Base-by-base conservation (phyloP, 2,329 filamentous ascomycete genomes). In the Hypoxylon sp. region DNA sequence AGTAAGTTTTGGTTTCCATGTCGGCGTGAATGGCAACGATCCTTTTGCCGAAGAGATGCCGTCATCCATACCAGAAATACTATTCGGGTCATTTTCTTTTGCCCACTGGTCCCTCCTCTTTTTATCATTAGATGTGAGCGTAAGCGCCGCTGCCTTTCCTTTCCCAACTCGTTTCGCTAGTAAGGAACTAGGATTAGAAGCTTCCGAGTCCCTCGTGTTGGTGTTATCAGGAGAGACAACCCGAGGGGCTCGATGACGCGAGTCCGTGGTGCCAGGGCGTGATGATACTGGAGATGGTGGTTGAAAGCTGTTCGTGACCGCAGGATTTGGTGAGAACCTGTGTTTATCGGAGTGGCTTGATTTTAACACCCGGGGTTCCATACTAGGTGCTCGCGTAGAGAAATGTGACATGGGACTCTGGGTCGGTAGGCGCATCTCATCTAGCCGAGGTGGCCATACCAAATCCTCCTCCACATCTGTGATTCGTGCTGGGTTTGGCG, bases 1-100 rank as follows among this genome's bases (percentile, higher is more conserved):
- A 34, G 87, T 90, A 61, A 90, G 63, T 59, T 78, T 80, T 2
- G 86, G 86, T 59, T 84, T 75, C 83, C 84, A 87, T 1, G 77
- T 77, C 0, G 83, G 83, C 26, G 78, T 80, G 25, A 67, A 69
- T 1, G 78, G 77, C 30, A 77, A 62, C 17, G 55, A 57, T 12
- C 63, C 61, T 34, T 44, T 58, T 6, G 63, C 55, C 2, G 65
- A 63, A 27, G 45, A 40, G 5, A 47, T 41, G 3, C 50, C 44
- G 20, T 38, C 44, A 5, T 65, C 60, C 7, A 63, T 63, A 29
- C 60, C 65, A 17, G 55, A 43, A 11, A 67, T 45, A 4, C 58
- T 46, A 3, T 41, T 54, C 11, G 31, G 43, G 11, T 35, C 54
- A 7, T 51, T 56, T n/a, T 57, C 53, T 32, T 52, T 61, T 40